Base-by-base conservation (phyloP, 2,329 filamentous ascomycete genomes). In the Xylariaceae sp. region DNA sequence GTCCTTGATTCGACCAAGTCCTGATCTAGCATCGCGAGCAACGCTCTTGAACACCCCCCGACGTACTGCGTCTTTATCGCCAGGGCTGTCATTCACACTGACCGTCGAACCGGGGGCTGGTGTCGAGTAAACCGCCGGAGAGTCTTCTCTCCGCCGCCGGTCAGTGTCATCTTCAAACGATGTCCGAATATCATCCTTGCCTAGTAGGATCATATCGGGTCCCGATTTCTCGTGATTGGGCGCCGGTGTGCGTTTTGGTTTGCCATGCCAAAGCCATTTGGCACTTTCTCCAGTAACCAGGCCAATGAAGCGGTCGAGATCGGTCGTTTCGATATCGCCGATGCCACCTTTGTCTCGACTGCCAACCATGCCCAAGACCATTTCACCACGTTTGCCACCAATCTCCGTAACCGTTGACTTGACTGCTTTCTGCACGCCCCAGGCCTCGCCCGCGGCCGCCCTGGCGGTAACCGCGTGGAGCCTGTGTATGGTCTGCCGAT, bases 191-290 rank as follows among this genome's bases (percentile, higher is more conserved):
- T 77, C 75, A n/a, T 80, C 77, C 48, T 73, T 75, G 21, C 73
- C 73, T 39, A 82, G 76, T 1, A 73, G 59, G 30, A 66, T 48
- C 40, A 69, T 57, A 12, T 76, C 71, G 9, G 69, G 62, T 9
- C 65, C 57, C 3, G 68, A 63, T 33, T 64, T 67, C 4, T 73
- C 69, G 33, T 66, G 63, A n/a, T 67, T 63, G 7, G 72, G 68
- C 2, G 62, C 54, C 2, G 61, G 60, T 3, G 67, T 74, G 56
- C 90, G 88, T 44, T 83, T 79, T 26, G 86, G 76, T 60, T 95
- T 97, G 12, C 90, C 92, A 45, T 86, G 75, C 92, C 92, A 98
- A 2, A 98, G 71, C 88, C 89, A 97, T 60, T 94, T 95, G 12
- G 86, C 74, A 40, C 85, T 78, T 58, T 92, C 86, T 23, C 92